Base-by-base conservation (phyloP, 495 filamentous ascomycete genomes). In the Tetracladium marchalianum region DNA sequence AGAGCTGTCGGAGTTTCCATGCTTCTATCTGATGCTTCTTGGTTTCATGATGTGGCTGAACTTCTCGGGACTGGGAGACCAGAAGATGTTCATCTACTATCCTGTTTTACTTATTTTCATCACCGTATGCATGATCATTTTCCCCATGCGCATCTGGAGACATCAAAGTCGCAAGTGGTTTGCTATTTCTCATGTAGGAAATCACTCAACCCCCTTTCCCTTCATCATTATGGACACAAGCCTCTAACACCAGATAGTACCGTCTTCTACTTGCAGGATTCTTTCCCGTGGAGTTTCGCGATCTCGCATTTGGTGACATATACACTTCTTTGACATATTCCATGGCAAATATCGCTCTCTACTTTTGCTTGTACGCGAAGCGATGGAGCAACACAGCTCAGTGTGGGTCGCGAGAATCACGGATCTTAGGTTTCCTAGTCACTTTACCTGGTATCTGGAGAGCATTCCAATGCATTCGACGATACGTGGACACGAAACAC, bases 271-370 rank as follows among this genome's bases (percentile, higher is more conserved):
- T 80, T 12, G 77, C 83, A 18, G 84, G 83, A 5, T 47, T 83
- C 1, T 85, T 81, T 55, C 80, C 76, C 3, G 83, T 87, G 24
- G 83, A 86, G 54, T 87, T 87, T 53, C 72, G 80, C 48, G 84
- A 87, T 58, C 86, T 87, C 64, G 87, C 83, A 58, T 67, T 87
- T 1, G 83, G 84, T 7, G 83, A 87, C 54, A 86, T 87, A 80
- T 83, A 80, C 50, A 86, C 84, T 55, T 87, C 84, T 10, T 70
- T 78, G 38, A 82, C 80, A 12, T 87, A 87, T 60, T 64, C 73
- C 31, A 78, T 87, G 64, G 82, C 82, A 73, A 85, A 87, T 53
- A 75, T 86, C 43, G 76, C 72, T 45, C 66, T 86, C 10, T 86
- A 86, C 59, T 85, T 85, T 52, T 87, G 83, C 60, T 74, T 87